Evolutionary conservation across 2,329 filamentous ascomycete species (phyloP).

Genomic region (Fusarium brachygibbosum): DNA sequence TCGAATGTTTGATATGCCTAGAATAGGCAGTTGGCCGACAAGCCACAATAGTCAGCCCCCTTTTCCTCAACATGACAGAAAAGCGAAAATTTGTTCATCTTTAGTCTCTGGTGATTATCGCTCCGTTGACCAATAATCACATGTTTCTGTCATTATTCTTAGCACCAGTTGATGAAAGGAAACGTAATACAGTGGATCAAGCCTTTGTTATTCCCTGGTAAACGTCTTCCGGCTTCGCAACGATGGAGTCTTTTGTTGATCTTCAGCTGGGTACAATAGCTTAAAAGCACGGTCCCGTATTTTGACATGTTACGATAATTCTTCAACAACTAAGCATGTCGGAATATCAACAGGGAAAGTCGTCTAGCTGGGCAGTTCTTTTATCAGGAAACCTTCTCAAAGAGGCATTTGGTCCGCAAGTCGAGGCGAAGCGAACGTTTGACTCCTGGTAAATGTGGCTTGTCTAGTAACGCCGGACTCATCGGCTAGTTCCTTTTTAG

Average conservation of each 20-base stretch:
- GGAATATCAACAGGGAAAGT: no score
- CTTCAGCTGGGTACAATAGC: background rate
- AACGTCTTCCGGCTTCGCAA: background rate
- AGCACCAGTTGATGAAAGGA: background rate
- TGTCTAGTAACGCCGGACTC: background rate
- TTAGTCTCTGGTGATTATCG: background rate
- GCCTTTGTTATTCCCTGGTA: background rate
- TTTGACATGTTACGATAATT: background rate
- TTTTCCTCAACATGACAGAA: background rate
- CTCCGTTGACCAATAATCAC: background rate
- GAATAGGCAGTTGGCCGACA: slow-evolving; percentile 2
- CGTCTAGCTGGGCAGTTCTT: background rate
- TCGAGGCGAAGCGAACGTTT: background rate
- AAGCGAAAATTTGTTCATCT: background rate
- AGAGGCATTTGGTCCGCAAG: slow-evolving; percentile 18
- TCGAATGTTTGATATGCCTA: background rate
- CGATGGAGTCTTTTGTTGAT: background rate
- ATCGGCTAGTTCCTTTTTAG: slow-evolving; percentile 7
- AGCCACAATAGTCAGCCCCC: background rate
- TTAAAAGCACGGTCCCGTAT: background rate
- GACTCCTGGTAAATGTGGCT: slow-evolving; percentile 13
- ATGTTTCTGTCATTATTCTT: background rate
- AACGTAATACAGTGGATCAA: background rate
- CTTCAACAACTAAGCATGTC: no score
- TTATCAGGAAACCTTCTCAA: background rate